Conservation (phyloP, 2,329 filamentous ascomycete genomes). For the Fusarium temperatum region DNA sequence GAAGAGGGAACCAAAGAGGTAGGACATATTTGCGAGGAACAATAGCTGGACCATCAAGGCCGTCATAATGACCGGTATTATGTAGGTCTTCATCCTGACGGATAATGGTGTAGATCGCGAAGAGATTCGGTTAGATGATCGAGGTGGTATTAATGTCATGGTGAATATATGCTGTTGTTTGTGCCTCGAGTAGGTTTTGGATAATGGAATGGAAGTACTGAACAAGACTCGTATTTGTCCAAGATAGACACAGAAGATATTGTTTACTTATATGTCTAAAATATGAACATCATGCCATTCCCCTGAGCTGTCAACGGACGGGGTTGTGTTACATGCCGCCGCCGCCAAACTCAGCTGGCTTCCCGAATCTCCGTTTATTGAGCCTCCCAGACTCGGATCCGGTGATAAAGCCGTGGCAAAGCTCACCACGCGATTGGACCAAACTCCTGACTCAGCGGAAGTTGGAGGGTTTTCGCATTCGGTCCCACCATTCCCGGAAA, state of each 20-base stretch:
- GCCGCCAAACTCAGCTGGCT: background rate
- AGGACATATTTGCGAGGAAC: background rate
- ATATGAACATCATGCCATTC: background rate
- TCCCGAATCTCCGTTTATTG: background rate
- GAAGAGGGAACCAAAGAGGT: background rate
- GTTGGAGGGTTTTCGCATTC: background rate
- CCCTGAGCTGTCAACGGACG: background rate
- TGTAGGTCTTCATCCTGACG: background rate
- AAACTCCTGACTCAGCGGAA: background rate
- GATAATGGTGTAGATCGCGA: background rate
- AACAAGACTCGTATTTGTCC: background rate
- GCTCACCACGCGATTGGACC: background rate
- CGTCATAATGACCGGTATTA: background rate
- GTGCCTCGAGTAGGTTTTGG: background rate
- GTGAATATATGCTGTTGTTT: background rate
- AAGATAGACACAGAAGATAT: background rate
- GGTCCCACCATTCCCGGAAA: background rate
- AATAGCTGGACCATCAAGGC: background rate
- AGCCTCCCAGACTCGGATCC: background rate
- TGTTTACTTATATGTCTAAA: background rate
- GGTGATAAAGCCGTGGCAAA: too few species aligned
- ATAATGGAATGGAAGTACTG: background rate
- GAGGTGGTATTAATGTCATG: background rate
- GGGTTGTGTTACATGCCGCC: background rate
- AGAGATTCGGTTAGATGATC: background rate